Evolutionary conservation across 176 grass and related monocot species (phyloP).

Genomic region (Paspalum notatum): DNA sequence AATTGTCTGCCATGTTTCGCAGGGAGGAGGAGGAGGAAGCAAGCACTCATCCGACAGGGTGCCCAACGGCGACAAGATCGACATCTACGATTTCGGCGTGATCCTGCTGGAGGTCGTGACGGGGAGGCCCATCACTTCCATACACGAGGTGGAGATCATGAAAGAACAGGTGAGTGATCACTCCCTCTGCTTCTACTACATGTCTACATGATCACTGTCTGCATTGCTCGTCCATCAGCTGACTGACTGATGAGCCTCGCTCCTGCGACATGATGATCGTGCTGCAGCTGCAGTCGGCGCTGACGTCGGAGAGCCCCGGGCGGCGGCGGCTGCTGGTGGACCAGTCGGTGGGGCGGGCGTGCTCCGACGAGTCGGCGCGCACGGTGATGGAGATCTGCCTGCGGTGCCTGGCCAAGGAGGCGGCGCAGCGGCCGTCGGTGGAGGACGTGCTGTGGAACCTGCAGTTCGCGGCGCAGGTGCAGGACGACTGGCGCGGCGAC

Average conservation of each 20-base stretch:
- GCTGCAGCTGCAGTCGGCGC: constrained; percentile 64
- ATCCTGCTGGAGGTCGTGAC: constrained; percentile 78
- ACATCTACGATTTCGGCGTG: constrained; percentile 89
- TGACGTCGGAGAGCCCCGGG: constrained; percentile 51
- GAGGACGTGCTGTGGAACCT: constrained; percentile 98
- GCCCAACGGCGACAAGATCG: constrained; percentile 63
- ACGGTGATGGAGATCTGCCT: constrained; percentile 88
- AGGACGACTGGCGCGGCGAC: constrained; percentile 72
- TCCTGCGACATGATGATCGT: background rate
- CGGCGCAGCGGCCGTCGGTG: constrained; percentile 64
- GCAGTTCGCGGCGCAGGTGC: constrained; percentile 90
- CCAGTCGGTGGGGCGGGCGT: constrained; percentile 43
- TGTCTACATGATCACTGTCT: too few relatives aligned
- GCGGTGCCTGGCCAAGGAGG: constrained; percentile 78
- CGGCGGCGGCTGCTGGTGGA: constrained; percentile 56
- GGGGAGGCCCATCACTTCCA: constrained; percentile 65
- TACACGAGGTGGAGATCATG: constrained; percentile 62
- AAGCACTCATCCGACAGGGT: constrained; percentile 46
- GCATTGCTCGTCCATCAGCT: too few relatives aligned
- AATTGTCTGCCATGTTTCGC: too few relatives aligned
- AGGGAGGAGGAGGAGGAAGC: constrained; percentile 37
- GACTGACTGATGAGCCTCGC: too few relatives aligned
- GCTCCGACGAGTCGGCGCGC: constrained; percentile 70
- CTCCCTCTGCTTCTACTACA: too few relatives aligned
- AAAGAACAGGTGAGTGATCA: constrained; percentile 53